These are phyloP conservation scores for Coleophoma cylindrospora DNA, from an alignment of 2,329 filamentous ascomycete species.

Conservation along the genomic window DNA sequence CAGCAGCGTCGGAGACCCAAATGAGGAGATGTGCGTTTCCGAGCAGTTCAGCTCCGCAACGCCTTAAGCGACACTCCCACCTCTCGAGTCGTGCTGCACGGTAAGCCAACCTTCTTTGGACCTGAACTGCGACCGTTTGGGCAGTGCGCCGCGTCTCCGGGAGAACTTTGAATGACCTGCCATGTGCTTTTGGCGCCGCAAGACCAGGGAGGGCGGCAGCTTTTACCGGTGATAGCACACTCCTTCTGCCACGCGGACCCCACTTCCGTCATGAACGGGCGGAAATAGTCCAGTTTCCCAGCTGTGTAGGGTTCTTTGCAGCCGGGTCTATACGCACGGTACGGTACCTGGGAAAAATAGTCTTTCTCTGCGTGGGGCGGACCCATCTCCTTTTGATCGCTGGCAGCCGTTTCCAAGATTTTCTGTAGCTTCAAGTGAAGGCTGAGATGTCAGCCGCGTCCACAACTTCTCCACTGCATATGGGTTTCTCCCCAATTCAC, in stretches of 20 bases:
- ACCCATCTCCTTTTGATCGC: slow-evolving; percentile 5
- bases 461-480: not conserved
- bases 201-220: too few species aligned
- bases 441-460: slow-evolving; percentile 11
- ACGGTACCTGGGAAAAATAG: not conserved
- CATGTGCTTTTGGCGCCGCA: not conserved
- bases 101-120: not conserved
- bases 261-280: slow-evolving; percentile 13
- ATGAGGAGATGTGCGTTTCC: too few species aligned
- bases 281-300: slow-evolving; percentile 8
- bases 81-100: not conserved
- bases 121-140: not conserved
- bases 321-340: not conserved
- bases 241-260: not conserved
- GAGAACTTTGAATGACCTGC: not conserved
- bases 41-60: not conserved
- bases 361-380: slow-evolving; percentile 10
- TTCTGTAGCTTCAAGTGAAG: slow-evolving; percentile 5
- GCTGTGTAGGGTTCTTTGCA: slow-evolving; percentile 24
- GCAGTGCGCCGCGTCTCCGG: not conserved
- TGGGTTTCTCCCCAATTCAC: too few species aligned
- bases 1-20: too few species aligned
- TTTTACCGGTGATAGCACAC: not conserved
- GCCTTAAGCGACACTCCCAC: slow-evolving; percentile 8
- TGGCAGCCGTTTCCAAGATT: slow-evolving; percentile 9